Base-by-base conservation (phyloP, 176 grass and related monocot genomes). In the Carex scoparia region DNA sequence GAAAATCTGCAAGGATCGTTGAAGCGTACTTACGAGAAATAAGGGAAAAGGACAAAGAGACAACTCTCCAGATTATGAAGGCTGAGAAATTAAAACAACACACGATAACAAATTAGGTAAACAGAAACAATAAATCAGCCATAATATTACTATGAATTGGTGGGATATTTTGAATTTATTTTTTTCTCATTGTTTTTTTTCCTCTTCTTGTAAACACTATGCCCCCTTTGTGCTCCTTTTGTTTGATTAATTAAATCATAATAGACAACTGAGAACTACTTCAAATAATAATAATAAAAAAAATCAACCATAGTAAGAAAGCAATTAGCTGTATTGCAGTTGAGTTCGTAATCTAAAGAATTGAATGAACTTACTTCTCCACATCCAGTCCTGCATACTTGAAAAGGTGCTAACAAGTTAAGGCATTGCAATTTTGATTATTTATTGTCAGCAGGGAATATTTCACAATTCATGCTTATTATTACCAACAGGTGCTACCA, bases 11-110 rank as follows among this genome's bases (percentile, higher is more conserved):
- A 87, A 84, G 37, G 83, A 11, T 61, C 16, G 72, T 60, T 54
- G 28, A 89, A 70, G 61, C 72, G 57, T 58, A 84, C 90, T 97
- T 94, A 94, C 94, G 94, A 97, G 81, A 97, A 97, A 79, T 97
- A 97, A 62, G 94, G 92, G 37, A 97, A 97, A 85, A 97, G 94
- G 31, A 97, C 94, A 88, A 97, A 97, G 65, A 97, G 88, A 79
- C 94, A 97, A 70, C 92, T 94, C 82, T 97, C 94, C 87, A 97
- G 76, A 73, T 94, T 97, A 84, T 97, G 84, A 86, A 97, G 90
- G 84, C 94, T 97, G 92, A 87, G 89, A 80, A 70, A 16, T 30
- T 53, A 13, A 66, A 83, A 16, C 4, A 82, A 30, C 38, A 30
- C 38, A 53, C 2, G 23, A 65, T 15, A 55, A 67, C 60, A 56